phyloP scores from a whole-genome alignment of 805 yeast genomes.

The Suhomyces canberraensis region DNA sequence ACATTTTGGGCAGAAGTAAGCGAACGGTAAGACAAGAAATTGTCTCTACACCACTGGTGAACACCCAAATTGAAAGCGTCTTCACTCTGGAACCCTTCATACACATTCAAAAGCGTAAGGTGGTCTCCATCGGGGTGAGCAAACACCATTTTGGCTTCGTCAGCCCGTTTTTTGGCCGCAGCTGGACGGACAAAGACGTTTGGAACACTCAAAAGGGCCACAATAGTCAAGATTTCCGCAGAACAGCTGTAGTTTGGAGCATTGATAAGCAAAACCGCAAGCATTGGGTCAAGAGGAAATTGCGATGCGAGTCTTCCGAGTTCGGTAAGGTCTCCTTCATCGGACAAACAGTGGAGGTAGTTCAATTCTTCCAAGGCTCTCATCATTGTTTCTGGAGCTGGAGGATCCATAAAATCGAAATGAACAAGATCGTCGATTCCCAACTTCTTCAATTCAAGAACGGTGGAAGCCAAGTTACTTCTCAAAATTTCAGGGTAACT shows the following conservation, averaged over 20 bases:
- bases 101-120: slow-evolving; percentile 83
- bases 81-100: slow-evolving; percentile 73
- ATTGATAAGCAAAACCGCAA: slow-evolving; percentile 89
- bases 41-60: slow-evolving; percentile 87
- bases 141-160: slow-evolving; percentile 81
- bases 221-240: slow-evolving; percentile 82
- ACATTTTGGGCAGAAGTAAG: slow-evolving; percentile 84
- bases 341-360: slow-evolving; percentile 83
- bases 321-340: slow-evolving; percentile 86
- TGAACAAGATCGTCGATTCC: slow-evolving; percentile 96
- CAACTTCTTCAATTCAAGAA: slow-evolving; percentile 85
- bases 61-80: slow-evolving; percentile 66
- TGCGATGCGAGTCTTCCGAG: slow-evolving; percentile 87
- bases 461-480: slow-evolving; percentile 87
- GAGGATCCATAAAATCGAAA: slow-evolving; percentile 98
- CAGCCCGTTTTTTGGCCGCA: slow-evolving; percentile 82
- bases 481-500: slow-evolving; percentile 94
- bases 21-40: slow-evolving; percentile 80
- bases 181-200: slow-evolving; percentile 93
- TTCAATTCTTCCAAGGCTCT: slow-evolving; percentile 94
- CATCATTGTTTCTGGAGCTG: slow-evolving; percentile 99
- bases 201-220: slow-evolving; percentile 89
- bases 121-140: slow-evolving; percentile 97
- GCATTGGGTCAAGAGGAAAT: slow-evolving; percentile 93
- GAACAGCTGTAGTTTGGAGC: slow-evolving; percentile 85